Percentiles rank a stretch among this genome's conserved stretches.
Conservation (phyloP, 345 rosid genomes). For the Viola odorata region DNA sequence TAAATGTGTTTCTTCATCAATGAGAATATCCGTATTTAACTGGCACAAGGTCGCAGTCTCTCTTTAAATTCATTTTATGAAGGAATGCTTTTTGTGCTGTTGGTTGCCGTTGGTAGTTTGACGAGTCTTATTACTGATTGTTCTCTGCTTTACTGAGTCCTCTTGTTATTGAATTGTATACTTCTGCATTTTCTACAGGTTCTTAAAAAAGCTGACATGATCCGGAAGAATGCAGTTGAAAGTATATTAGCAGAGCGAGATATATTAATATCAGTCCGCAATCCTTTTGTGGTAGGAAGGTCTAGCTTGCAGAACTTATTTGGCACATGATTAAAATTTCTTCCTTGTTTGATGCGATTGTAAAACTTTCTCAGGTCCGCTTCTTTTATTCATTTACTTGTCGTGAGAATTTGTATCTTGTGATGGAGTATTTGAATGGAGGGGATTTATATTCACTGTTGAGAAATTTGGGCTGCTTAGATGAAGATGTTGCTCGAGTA, state of each 20-base stretch:
- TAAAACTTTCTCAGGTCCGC: conserved; percentile 67
- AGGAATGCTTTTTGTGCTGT: not conserved
- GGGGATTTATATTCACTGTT: conserved; percentile 93
- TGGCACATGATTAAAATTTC: conserved; percentile 14
- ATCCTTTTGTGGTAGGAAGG: conserved; percentile 99
- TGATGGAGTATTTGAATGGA: conserved; percentile 99
- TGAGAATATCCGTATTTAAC: not conserved
- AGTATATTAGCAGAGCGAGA: conserved; percentile 99
- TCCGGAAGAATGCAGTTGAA: conserved; percentile 99
- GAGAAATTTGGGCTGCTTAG: conserved; percentile 96
- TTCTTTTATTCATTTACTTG: conserved; percentile 99
- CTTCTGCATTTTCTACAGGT: conserved; percentile 48
- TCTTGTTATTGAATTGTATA: conserved; percentile 7
- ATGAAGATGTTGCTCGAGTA: conserved; percentile 96
- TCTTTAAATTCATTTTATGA: no score
- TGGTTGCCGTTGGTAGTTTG: not conserved
- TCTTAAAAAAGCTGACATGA: conserved; percentile 98
- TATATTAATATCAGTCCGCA: conserved; percentile 95
- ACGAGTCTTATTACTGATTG: not conserved
- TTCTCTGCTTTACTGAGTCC: not conserved
- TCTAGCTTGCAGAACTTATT: conserved; percentile 30
- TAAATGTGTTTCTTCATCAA: not conserved
- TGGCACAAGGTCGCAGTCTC: no score
- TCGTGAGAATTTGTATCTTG: conserved; percentile 97
- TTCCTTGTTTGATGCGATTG: conserved; percentile 26